Evolutionary conservation across 164 flowering plant genomes (phyloP).

Genomic region (Litsea cubeba): DNA sequence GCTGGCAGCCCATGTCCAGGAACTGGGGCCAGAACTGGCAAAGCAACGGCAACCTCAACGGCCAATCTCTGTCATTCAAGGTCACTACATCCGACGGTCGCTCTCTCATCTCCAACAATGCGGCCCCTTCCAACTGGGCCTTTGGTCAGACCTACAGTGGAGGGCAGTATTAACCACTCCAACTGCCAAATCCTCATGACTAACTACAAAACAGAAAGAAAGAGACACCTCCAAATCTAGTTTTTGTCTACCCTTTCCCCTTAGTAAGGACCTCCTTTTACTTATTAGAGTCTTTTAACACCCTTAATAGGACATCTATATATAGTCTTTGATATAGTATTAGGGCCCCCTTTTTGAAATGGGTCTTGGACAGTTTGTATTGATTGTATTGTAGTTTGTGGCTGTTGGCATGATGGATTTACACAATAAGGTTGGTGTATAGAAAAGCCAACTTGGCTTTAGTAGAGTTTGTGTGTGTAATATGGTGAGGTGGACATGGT

Average conservation of each 20-base stretch:
- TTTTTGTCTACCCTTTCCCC: neutral
- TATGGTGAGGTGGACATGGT: neutral
- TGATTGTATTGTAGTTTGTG: neutral
- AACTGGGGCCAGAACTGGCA: too few relatives aligned
- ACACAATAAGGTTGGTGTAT: neutral
- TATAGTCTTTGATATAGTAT: neutral
- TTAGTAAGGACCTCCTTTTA: neutral
- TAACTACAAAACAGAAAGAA: neutral
- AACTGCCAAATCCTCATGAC: neutral
- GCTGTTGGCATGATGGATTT: neutral
- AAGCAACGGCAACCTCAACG: slow-evolving; percentile 54
- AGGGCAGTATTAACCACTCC: slow-evolving; percentile 34
- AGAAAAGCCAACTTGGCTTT: neutral
- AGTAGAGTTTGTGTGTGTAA: neutral
- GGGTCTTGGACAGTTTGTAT: neutral
- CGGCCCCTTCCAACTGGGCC: slow-evolving; percentile 59
- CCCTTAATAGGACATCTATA: neutral
- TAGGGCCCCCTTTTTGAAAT: neutral
- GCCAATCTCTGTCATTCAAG: slow-evolving; percentile 69
- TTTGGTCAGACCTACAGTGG: slow-evolving; percentile 70
- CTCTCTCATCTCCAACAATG: slow-evolving; percentile 54
- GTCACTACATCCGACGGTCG: slow-evolving; percentile 71
- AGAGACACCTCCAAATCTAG: neutral
- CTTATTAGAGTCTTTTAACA: neutral
- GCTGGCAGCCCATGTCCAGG: too few relatives aligned